Evolutionary conservation across 2,329 filamentous ascomycete species (phyloP).

Genomic region (Sporothrix brasiliensis): DNA sequence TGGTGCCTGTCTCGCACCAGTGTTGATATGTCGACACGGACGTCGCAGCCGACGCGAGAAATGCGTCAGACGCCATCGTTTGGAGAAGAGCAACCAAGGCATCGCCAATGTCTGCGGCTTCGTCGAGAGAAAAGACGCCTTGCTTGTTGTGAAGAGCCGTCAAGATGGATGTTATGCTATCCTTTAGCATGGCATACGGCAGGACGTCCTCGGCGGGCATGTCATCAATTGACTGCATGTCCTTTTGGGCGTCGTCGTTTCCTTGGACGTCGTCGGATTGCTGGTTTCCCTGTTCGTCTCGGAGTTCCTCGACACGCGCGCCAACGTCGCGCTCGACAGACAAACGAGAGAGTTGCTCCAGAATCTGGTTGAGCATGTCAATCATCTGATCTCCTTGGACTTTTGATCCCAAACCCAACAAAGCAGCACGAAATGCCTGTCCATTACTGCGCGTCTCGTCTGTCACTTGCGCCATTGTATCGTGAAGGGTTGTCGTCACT

Average conservation of each 20-base stretch:
- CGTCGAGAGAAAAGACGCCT: constrained; percentile 14
- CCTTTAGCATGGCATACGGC: constrained; percentile 4
- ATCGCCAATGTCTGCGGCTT: background rate
- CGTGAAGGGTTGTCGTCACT: constrained; percentile 2
- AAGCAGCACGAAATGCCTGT: constrained; percentile 5
- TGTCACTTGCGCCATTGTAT: constrained; percentile 7
- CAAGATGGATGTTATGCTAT: constrained; percentile 6
- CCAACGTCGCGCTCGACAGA: background rate
- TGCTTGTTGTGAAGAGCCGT: constrained; percentile 15
- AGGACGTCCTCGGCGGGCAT: constrained; percentile 7
- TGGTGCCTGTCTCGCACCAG: constrained; percentile 1
- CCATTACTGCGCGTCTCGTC: constrained; percentile 5
- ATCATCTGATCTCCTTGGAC: constrained; percentile 3
- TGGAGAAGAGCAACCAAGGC: background rate
- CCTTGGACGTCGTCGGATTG: background rate
- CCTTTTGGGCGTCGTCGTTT: background rate
- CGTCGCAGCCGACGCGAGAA: background rate
- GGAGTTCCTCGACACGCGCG: background rate
- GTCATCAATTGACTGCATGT: constrained; percentile 15
- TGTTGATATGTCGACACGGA: background rate
- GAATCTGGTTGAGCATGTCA: background rate
- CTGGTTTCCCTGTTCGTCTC: background rate
- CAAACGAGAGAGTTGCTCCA: constrained; percentile 7
- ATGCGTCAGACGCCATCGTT: background rate
- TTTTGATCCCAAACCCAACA: background rate